These are phyloP conservation scores for Xerocomus minutiporus DNA, from an alignment of 1,284 basidiomycete genomes.

Conservation along the genomic window DNA sequence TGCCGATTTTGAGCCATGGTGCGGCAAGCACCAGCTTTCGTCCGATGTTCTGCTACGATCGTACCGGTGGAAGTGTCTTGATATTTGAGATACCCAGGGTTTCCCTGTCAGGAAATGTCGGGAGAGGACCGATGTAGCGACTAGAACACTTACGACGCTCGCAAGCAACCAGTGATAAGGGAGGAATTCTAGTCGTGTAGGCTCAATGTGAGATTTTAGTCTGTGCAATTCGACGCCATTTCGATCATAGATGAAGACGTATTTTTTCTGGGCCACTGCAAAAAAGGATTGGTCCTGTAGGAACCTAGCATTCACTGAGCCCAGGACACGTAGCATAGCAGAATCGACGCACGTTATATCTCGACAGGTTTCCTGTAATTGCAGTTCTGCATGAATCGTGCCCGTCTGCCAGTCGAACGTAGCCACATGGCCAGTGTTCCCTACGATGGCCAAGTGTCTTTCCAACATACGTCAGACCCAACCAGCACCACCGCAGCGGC, in stretches of 20 bases:
- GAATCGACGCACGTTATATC: conserved; percentile 74
- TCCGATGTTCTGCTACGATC: conserved; percentile 85
- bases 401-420: conserved; percentile 95
- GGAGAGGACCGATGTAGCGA: neutral
- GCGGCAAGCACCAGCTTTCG: conserved; percentile 81
- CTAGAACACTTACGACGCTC: conserved; percentile 58
- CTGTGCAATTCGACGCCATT: conserved; percentile 92
- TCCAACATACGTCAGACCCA: neutral
- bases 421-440: conserved; percentile 83
- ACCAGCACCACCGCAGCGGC: neutral
- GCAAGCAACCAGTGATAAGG: conserved; percentile 96
- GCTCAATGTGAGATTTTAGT: conserved; percentile 83
- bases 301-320: conserved; percentile 50
- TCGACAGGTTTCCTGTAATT: conserved; percentile 83
- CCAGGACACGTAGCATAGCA: neutral
- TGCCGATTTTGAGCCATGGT: conserved; percentile 91
- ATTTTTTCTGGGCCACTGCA: conserved; percentile 95
- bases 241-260: conserved; percentile 94
- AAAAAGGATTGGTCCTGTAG: conserved; percentile 91
- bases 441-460: conserved; percentile 83
- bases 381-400: conserved; percentile 82
- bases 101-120: conserved; percentile 51
- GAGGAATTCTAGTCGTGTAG: conserved; percentile 86
- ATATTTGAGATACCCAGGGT: conserved; percentile 90
- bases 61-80: conserved; percentile 95